phyloP scores from a whole-genome alignment of 441 rosid species.

The Populus tomentosa region DNA sequence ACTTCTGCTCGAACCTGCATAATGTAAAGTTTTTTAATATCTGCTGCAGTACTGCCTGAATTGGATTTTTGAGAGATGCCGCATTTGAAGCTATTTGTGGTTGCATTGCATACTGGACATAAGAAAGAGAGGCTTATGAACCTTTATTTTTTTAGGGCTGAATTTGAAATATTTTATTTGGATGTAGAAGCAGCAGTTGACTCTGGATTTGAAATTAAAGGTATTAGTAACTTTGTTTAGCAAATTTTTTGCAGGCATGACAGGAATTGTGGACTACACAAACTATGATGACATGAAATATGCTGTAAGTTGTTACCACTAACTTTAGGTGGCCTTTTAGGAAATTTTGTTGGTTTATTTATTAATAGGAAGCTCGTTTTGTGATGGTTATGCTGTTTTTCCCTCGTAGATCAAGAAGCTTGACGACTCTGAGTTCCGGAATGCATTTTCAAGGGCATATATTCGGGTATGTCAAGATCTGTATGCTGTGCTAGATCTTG shows the following conservation, averaged over 20 bases:
- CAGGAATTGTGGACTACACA: constrained; percentile 90
- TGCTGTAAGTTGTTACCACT: constrained; percentile 58
- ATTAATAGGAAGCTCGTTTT: neutral
- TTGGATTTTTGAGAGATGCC: neutral
- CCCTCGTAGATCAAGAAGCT: constrained; percentile 67
- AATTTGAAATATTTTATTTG: neutral
- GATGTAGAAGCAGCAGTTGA: neutral
- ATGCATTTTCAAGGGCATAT: constrained; percentile 81
- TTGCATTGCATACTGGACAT: neutral
- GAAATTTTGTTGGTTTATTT: neutral
- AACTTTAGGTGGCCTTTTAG: neutral
- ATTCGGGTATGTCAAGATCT: constrained; percentile 58
- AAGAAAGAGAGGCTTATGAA: neutral
- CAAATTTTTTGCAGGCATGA: constrained; percentile 55
- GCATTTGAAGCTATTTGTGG: neutral
- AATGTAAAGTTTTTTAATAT: neutral
- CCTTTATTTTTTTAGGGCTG: neutral
- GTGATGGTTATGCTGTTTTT: neutral
- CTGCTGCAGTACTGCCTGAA: neutral
- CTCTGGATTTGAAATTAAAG: neutral
- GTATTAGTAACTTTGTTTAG: neutral
- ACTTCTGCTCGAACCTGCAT: neutral
- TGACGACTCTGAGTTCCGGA: constrained; percentile 81
- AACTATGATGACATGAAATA: constrained; percentile 91
- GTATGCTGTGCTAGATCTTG: neutral